Base-by-base conservation (phyloP, 441 rosid genomes). In the Gossypium schwendimanii region DNA sequence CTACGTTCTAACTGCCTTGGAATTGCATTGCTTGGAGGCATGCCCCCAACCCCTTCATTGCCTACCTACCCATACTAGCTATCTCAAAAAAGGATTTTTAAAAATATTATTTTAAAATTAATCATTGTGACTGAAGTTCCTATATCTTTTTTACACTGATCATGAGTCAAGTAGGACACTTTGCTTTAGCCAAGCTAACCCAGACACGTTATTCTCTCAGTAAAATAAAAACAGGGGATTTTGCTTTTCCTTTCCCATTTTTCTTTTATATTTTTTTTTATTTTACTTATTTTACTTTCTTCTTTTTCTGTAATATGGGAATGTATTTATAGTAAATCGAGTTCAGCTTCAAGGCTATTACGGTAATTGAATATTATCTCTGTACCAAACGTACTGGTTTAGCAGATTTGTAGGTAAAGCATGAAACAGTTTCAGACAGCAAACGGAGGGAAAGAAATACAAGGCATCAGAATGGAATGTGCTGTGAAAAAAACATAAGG, bases 271-370 rank as follows among this genome's bases (percentile, higher is more conserved):
- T 28, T 3, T 4, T 3, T 28, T 28, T 28, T 23, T 18, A 11
- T 60, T 60, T 31, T n/a, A n/a, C n/a, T n/a, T 3, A 39, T 49
- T 0, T 49, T 3, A 12, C 53, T 49, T 47, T 49, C n/a, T 49
- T 49, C 53, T 5, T 14, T 49, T 53, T 53, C 24, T 23, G 31
- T 41, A 39, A 61, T 61, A 15, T 44, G 31, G 17, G 53, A 75
- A 76, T 69, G 21, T 68, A 75, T 72, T 76, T 60, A 78, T 77
- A 53, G 81, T 70, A 79, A 75, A 73, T 63, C 60, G 70, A 45
- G 64, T 58, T 61, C 60, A 52, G 52, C 33, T 73, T 78, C 66
- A 70, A 65, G 82, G 33, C 31, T 9, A 55, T 73, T 64, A 61
- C 58, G 71, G 78, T 80, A 73, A 72, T 78, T 71, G 39, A 71